Evolutionary conservation across 73 alveolate species (phyloP).

Genomic region (Blepharisma japonicum): DNA sequence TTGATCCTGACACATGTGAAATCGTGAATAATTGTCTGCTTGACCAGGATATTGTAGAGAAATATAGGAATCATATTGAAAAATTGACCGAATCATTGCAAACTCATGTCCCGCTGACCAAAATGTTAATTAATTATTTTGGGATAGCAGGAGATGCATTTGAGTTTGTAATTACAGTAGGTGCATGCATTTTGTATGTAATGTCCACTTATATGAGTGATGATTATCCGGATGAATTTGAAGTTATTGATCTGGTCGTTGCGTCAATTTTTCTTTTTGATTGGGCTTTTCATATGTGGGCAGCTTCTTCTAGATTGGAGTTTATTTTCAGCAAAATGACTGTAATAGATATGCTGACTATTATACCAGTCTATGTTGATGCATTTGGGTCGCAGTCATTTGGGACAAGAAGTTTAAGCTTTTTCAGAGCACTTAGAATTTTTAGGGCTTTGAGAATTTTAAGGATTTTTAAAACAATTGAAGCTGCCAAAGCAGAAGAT

Average conservation of each 20-base stretch:
- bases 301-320: neutral
- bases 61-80: slow-evolving; percentile 6
- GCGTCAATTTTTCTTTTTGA: slow-evolving; percentile 5
- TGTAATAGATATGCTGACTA: slow-evolving; percentile 1
- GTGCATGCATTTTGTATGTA: neutral
- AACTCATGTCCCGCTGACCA: neutral
- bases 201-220: neutral
- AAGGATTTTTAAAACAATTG: slow-evolving; percentile 5
- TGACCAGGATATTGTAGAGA: neutral
- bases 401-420: neutral
- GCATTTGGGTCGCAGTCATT: neutral
- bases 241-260: neutral
- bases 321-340: neutral
- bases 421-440: slow-evolving; percentile 13
- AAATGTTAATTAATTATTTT: neutral
- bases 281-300: neutral
- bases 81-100: neutral
- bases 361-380: slow-evolving; percentile 10
- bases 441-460: slow-evolving; percentile 21
- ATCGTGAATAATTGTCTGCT: slow-evolving; percentile 15
- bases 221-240: neutral
- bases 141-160: slow-evolving; percentile 2
- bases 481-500: neutral
- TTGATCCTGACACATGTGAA: slow-evolving; percentile 21
- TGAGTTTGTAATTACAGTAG: neutral